Evolutionary conservation across 805 yeast genomes (phyloP).

Genomic region (Nakazawaea ambrosiae): DNA sequence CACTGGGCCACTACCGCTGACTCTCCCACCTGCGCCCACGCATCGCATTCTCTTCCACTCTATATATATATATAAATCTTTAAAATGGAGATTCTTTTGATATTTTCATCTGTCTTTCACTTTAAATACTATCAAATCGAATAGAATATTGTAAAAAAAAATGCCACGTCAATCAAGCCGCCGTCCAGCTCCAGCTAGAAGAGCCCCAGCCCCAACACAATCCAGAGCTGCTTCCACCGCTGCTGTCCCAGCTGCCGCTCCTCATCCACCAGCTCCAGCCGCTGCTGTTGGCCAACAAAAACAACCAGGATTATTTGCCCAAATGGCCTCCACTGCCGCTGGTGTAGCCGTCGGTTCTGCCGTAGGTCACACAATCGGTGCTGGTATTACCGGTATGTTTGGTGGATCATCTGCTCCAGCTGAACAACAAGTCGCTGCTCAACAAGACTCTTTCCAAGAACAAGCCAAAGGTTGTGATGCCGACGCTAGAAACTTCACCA

Average conservation of each 20-base stretch:
- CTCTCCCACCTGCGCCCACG: no score
- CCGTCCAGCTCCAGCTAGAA: conserved; percentile 34
- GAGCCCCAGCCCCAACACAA: conserved; percentile 42
- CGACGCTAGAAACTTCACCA: conserved; percentile 92
- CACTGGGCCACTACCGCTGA: no score
- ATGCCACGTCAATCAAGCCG: conserved; percentile 31
- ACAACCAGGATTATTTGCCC: conserved; percentile 86
- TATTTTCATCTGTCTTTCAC: no score
- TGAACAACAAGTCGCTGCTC: conserved; percentile 34
- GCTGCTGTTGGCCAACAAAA: conserved; percentile 44
- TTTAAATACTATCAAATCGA: no score
- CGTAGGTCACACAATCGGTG: conserved; percentile 94
- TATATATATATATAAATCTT: no score
- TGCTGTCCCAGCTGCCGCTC: conserved; percentile 47
- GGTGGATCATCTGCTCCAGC: conserved; percentile 63
- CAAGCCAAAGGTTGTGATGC: conserved; percentile 68
- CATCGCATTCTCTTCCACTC: no score
- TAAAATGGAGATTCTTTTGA: no score
- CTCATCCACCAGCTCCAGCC: conserved; percentile 38
- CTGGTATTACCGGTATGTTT: conserved; percentile 85
- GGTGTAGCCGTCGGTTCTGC: conserved; percentile 99
- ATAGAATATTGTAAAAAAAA: no score
- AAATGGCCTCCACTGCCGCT: conserved; percentile 98
- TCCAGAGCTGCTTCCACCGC: conserved; percentile 73
- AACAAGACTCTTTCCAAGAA: conserved; percentile 34